Conservation (phyloP, 192 early-diverging fungal species). For the Umbelopsis sp. region DNA sequence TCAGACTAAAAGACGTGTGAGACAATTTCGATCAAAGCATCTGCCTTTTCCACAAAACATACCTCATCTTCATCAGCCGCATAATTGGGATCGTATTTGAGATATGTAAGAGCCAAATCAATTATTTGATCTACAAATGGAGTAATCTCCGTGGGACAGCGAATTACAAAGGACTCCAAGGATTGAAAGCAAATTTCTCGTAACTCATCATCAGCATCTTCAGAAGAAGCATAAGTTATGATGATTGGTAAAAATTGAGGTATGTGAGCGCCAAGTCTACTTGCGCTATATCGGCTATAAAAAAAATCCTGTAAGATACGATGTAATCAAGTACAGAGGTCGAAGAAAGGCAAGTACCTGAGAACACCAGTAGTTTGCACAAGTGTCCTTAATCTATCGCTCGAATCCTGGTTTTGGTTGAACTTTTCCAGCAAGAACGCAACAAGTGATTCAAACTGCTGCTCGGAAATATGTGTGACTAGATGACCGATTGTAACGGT, state of each 20-base stretch:
- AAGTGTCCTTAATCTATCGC: slow-evolving; percentile 73
- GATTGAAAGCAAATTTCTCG: slow-evolving; percentile 82
- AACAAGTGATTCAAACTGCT: slow-evolving; percentile 70
- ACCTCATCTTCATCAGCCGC: slow-evolving; percentile 68
- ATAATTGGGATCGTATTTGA: slow-evolving; percentile 89
- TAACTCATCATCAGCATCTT: slow-evolving; percentile 78
- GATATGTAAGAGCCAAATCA: slow-evolving; percentile 58
- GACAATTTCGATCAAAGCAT: background rate
- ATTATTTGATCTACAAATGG: slow-evolving; percentile 64
- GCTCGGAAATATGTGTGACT: slow-evolving; percentile 65
- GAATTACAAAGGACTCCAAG: slow-evolving; percentile 73
- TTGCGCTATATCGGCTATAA: slow-evolving; percentile 71
- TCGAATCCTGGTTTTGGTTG: slow-evolving; percentile 47
- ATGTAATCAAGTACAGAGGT: background rate
- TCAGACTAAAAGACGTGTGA: slow-evolving; percentile 42
- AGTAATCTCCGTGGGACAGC: slow-evolving; percentile 77
- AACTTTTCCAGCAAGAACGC: slow-evolving; percentile 55
- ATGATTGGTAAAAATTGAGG: slow-evolving; percentile 62
- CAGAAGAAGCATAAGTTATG: slow-evolving; percentile 48
- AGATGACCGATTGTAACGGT: slow-evolving; percentile 67
- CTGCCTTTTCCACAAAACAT: background rate
- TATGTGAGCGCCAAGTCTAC: slow-evolving; percentile 68
- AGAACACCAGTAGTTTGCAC: slow-evolving; percentile 73
- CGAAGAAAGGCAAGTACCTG: slow-evolving; percentile 42
- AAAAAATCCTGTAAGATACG: background rate